Base-by-base conservation (phyloP, 2,329 filamentous ascomycete species). In the Fonsecaea monophora region DNA sequence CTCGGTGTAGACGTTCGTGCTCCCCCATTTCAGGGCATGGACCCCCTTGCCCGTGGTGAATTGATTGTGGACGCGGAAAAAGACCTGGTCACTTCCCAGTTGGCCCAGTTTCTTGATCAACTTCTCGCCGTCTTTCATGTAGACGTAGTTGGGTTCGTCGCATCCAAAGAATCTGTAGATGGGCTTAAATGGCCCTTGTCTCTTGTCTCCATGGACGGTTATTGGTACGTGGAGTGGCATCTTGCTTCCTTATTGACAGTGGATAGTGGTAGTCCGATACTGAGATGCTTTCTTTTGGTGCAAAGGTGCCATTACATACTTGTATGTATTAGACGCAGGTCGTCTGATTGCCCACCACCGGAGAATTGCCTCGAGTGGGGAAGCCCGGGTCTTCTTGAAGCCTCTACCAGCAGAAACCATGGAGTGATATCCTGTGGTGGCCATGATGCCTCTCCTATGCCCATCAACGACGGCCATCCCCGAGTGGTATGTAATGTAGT, bases 1-100 rank as follows among this genome's bases (percentile, higher is more conserved):
- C 32, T 59, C 56, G 37, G 56, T 59, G 56, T 59, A 59, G n/a
- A 40, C 56, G 15, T 59, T 59, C 15, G 56, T 59, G 12, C 56
- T 59, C 4, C 56, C 56, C 56, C 56, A 59, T 59, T 59, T 59
- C 56, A 59, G 18, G 3, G 37, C 56, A 45, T 59, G 56, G 8
- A 59, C 56, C 5, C 56, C 56, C 32, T 42, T 25, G 18, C 56
- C 56, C 2, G 56, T 59, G 13, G 21, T 30, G 56, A 59, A 59
- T n/a, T 59, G 56, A 12, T 34, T 45, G 38, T 59, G 56, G 9
- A 25, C 38, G 0, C 56, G 56, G 21, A 59, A 59, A 15, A 9
- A 59, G 38, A 45, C 56, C 21, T 59, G 56, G 8, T 59, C 35
- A 9, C 12, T 15, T n/a, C 56, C 56, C 13, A 59, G 56, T 6